These are phyloP conservation scores for Halophytophthora polymorphica DNA, from an alignment of 352 stramenopile genomes.

Conservation along the genomic window DNA sequence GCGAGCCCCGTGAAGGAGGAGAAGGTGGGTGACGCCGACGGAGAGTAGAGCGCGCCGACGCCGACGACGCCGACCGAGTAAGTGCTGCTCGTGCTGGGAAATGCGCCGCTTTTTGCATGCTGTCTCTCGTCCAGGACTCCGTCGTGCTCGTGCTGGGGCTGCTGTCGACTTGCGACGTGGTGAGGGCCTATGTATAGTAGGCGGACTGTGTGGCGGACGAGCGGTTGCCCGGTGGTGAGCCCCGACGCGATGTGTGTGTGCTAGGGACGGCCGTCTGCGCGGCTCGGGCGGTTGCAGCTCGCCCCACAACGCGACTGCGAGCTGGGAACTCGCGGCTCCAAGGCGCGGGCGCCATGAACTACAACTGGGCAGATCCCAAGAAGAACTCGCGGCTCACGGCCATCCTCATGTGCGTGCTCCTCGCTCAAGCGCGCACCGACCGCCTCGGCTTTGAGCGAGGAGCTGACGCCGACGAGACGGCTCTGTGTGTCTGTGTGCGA, in stretches of 20 bases:
- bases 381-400: conserved; percentile 72
- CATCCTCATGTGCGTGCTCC: conserved; percentile 66
- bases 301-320: no score
- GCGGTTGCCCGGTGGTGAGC: no score
- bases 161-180: no score
- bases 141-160: neutral
- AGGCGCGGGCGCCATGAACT: conserved; percentile 42
- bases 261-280: no score
- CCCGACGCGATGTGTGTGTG: no score
- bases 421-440: neutral
- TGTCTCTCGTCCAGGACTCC: no score
- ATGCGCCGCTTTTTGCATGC: neutral
- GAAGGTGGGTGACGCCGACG: conserved; percentile 12
- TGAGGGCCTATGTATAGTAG: no score
- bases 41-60: neutral
- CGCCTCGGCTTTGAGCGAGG: neutral
- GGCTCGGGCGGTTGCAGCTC: no score
- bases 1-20: conserved; percentile 8
- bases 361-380: conserved; percentile 81
- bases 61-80: conserved; percentile 1
- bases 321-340: neutral
- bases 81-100: neutral
- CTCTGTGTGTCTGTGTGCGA: neutral
- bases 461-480: neutral
- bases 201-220: no score